Conservation (phyloP, 2,329 filamentous ascomycete species). For the Cladosporium phlei region DNA sequence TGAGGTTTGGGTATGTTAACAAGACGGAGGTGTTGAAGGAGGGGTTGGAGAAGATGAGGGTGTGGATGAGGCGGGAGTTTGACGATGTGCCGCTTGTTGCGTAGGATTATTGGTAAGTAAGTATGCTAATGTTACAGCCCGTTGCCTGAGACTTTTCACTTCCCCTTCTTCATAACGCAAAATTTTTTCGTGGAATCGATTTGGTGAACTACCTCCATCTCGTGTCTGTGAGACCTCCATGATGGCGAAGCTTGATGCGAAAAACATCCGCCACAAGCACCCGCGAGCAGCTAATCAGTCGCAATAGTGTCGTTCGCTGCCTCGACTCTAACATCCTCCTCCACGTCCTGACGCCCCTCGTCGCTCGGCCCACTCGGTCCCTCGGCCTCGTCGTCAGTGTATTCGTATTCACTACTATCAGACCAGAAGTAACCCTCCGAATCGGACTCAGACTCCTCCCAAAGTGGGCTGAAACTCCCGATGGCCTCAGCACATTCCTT, state of each 20-base stretch:
- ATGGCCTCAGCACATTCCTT: not conserved
- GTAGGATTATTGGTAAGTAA: not conserved
- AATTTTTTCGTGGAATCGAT: too few species aligned
- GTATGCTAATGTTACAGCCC: too few species aligned
- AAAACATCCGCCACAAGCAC: not conserved
- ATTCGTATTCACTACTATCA: not conserved
- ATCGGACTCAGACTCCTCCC: not conserved
- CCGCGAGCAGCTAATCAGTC: too few species aligned
- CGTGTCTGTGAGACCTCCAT: not conserved
- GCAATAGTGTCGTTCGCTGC: too few species aligned
- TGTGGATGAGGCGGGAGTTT: conserved; percentile 54
- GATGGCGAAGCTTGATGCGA: not conserved
- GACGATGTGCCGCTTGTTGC: conserved; percentile 44
- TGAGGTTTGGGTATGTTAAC: conserved; percentile 72
- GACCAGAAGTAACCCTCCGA: too few species aligned
- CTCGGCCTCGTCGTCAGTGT: too few species aligned
- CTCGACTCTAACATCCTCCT: too few species aligned
- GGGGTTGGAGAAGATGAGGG: conserved; percentile 53
- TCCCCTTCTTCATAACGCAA: too few species aligned
- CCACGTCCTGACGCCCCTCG: too few species aligned
- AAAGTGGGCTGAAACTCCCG: not conserved
- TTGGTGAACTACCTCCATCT: not conserved
- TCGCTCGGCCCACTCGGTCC: too few species aligned
- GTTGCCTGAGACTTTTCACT: too few species aligned
- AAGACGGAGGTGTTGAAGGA: conserved; percentile 64